Base-by-base conservation (phyloP, 2,329 filamentous ascomycete genomes). In the Aphanocladium album region DNA sequence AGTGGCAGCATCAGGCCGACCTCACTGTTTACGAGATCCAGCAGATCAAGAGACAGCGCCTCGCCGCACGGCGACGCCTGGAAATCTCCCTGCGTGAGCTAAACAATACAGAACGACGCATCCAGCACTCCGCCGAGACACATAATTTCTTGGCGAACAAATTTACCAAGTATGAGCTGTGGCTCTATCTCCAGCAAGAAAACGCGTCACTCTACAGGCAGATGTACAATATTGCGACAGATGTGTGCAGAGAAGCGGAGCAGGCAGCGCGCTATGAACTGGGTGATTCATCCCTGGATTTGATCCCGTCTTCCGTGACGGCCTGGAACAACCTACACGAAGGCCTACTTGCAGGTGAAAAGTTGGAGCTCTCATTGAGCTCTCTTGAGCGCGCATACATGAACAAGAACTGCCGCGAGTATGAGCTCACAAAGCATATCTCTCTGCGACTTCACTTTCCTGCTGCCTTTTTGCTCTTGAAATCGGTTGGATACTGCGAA, bases 361-460 rank as follows among this genome's bases (percentile, higher is more conserved):
- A 60, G 47, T 60, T 63, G 17, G 45, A 60, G 12, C 35, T 60
- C 8, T 51, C 51, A 1, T 25, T 63, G 17, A 46, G 47, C 27
- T 39, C 50, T 2, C 37, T 63, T 27, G 62, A 63, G 30, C 41
- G 43, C 11, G 60, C 62, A 16, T 57, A 63, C 43, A 56, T 62
- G 56, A 58, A 60, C 45, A 54, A 46, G 8, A 50, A 57, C n/a
- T 57, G 52, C 25, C 51, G 52, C 27, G 62, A 64, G 27, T 62
- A 59, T 43, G 62, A 64, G 55, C 3, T 64, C 19, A 30, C 50
- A 7, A 64, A 62, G 19, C 41, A 55, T 9, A 35, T 64, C 43
- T 64, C 62, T 16, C 54, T 64, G n/a, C 57, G 58, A 5, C 55
- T 53, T 33, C 43, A 53, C n/a, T 45, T 45, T 21, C 62, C 62